Percentiles rank a stretch among this genome's conserved stretches.
Evolutionary conservation across 2,329 filamentous ascomycete genomes (phyloP).

Genomic region (Stachybotrys echinatus): DNA sequence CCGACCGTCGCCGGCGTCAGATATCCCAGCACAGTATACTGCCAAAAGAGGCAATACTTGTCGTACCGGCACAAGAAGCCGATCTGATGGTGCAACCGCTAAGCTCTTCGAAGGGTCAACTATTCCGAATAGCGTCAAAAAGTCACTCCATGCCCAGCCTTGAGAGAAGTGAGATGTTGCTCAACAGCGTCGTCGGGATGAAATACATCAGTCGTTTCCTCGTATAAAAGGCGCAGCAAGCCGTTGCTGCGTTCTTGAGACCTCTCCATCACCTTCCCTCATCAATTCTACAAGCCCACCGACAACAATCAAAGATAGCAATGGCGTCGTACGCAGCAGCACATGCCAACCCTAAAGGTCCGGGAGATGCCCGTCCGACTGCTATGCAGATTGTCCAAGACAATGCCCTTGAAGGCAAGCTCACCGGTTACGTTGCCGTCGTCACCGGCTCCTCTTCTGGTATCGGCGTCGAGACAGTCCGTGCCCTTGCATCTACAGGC

Average conservation of each 20-base stretch:
- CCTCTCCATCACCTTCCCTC: neutral
- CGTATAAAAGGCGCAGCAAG: neutral
- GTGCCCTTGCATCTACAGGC: slow-evolving; percentile 28
- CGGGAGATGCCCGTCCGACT: slow-evolving; percentile 24
- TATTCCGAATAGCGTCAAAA: neutral
- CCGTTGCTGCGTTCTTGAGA: neutral
- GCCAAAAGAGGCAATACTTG: no score
- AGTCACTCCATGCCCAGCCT: no score
- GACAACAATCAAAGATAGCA: neutral
- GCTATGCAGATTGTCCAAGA: slow-evolving; percentile 27
- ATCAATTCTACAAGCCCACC: neutral
- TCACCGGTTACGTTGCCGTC: slow-evolving; percentile 27
- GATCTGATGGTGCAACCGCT: neutral
- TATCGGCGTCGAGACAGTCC: slow-evolving; percentile 31
- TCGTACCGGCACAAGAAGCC: no score
- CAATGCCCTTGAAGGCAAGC: slow-evolving; percentile 15
- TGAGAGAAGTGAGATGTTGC: no score
- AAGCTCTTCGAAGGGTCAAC: neutral
- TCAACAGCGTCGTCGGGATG: no score
- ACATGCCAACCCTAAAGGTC: slow-evolving; percentile 13
- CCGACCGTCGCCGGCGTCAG: no score
- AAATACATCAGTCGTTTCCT: neutral
- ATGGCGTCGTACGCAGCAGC: slow-evolving; percentile 9
- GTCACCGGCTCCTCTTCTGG: slow-evolving; percentile 32
- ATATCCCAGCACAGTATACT: no score